phyloP scores from a whole-genome alignment of 129 eudicot genomes.

The Dittrichia graveolens region DNA sequence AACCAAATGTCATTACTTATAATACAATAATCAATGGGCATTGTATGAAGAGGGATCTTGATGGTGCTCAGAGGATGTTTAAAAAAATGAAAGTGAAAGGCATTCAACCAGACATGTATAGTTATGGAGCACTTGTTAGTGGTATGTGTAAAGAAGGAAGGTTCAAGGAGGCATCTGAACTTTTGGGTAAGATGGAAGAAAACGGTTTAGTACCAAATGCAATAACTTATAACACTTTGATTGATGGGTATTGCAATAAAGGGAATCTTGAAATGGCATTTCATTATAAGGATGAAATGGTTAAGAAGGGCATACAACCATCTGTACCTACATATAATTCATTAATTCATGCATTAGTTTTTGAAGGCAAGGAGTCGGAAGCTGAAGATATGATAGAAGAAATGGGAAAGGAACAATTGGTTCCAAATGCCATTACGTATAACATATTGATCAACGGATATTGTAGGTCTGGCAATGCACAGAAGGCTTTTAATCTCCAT shows the following conservation, averaged over 20 bases:
- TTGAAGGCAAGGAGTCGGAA: constrained; percentile 50
- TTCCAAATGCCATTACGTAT: constrained; percentile 62
- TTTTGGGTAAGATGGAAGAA: constrained; percentile 52
- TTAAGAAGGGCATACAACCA: constrained; percentile 45
- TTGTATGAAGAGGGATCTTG: constrained; percentile 51
- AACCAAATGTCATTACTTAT: constrained; percentile 61
- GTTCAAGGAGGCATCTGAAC: constrained; percentile 48
- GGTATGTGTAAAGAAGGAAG: constrained; percentile 58
- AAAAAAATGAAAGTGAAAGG: constrained; percentile 52
- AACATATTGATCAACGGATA: constrained; percentile 73
- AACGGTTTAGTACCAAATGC: constrained; percentile 51
- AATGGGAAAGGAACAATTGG: constrained; percentile 52
- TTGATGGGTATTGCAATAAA: constrained; percentile 65
- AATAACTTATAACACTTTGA: constrained; percentile 58
- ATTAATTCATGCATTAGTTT: constrained; percentile 53
- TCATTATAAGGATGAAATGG: constrained; percentile 59
- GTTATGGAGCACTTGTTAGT: constrained; percentile 59
- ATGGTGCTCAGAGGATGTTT: constrained; percentile 51
- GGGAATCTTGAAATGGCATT: constrained; percentile 68
- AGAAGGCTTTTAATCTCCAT: constrained; percentile 56
- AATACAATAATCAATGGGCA: constrained; percentile 69
- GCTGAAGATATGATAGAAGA: constrained; percentile 58
- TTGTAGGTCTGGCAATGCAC: constrained; percentile 56
- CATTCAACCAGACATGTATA: constrained; percentile 52
- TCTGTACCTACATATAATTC: constrained; percentile 66